Percentiles rank a stretch among this genome's conserved stretches.
These are phyloP conservation scores for Gigaspora rosea DNA, from an alignment of 192 early-diverging fungal genomes.

Conservation along the genomic window DNA sequence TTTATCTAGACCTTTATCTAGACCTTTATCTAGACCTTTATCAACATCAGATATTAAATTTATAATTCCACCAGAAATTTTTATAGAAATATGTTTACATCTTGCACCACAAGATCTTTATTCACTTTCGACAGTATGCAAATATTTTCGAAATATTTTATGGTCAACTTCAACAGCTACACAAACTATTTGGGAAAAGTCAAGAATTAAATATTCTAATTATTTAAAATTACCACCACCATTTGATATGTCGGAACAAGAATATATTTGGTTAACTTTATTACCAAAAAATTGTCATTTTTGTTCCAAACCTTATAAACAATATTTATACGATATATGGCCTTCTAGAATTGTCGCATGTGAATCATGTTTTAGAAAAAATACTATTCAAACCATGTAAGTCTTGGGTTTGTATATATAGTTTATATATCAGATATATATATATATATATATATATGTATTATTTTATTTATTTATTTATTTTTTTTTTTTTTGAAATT, in stretches of 20 bases:
- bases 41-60: not conserved
- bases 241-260: slow-evolving; percentile 10
- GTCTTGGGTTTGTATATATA: not conserved
- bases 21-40: not conserved
- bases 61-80: not conserved
- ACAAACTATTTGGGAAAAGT: slow-evolving; percentile 9
- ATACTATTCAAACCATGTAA: not conserved
- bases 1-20: no score
- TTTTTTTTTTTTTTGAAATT: not conserved
- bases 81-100: slow-evolving; percentile 15
- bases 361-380: not conserved
- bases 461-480: not conserved
- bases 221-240: slow-evolving; percentile 9
- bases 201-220: not conserved
- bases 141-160: not conserved
- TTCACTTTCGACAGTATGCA: not conserved
- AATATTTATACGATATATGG: not conserved
- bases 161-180: not conserved
- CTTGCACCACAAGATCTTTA: slow-evolving; percentile 5
- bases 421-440: not conserved
- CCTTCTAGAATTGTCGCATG: not conserved
- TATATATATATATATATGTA: not conserved
- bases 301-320: not conserved
- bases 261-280: slow-evolving; percentile 8
- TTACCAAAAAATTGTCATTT: slow-evolving; percentile 3